phyloP scores from a whole-genome alignment of 306 rosid species.

The Citrullus colocynthis region DNA sequence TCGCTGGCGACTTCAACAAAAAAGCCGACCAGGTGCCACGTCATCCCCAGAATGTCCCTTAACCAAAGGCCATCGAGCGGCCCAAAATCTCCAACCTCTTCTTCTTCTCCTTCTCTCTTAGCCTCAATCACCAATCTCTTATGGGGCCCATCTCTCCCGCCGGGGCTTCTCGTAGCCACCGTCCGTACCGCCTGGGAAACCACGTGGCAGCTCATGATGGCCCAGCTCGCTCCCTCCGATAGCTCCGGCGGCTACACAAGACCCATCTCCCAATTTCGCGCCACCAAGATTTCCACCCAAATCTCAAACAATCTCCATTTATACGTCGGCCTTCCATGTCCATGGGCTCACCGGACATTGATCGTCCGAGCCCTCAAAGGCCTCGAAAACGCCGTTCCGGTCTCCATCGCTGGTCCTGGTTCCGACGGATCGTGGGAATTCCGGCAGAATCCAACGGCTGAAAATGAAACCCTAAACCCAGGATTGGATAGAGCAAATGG shows the following conservation, averaged over 20 bases:
- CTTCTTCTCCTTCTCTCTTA: conserved; percentile 26
- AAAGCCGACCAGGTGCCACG: conserved; percentile 4
- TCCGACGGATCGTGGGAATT: conserved; percentile 82
- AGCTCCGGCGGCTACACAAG: conserved; percentile 53
- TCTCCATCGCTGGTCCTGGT: conserved; percentile 65
- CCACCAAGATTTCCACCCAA: conserved; percentile 14
- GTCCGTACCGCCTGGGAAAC: conserved; percentile 74
- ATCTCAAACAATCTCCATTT: conserved; percentile 31
- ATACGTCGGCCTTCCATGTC: conserved; percentile 79
- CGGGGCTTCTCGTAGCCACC: conserved; percentile 62
- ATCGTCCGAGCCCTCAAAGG: conserved; percentile 78
- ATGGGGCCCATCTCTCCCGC: conserved; percentile 85
- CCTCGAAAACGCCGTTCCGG: conserved; percentile 51
- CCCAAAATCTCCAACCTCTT: conserved; percentile 15
- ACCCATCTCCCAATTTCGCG: conserved; percentile 63
- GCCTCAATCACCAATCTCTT: conserved; percentile 54
- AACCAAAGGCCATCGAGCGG: conserved; percentile 15
- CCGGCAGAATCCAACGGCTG: conserved; percentile 1
- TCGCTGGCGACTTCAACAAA: conserved; percentile 8
- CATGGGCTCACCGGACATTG: conserved; percentile 95
- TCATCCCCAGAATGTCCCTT: conserved; percentile 26
- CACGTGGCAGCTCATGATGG: conserved; percentile 88
- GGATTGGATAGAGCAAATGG: conserved; percentile 51
- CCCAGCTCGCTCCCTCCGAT: conserved; percentile 91
- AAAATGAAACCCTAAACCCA: conserved; percentile 19